A percentile compares a stretch with the other conserved stretches of the same genome.
Conservation (phyloP, 1,284 basidiomycete species). For the Moesziomyces globuligerus region DNA sequence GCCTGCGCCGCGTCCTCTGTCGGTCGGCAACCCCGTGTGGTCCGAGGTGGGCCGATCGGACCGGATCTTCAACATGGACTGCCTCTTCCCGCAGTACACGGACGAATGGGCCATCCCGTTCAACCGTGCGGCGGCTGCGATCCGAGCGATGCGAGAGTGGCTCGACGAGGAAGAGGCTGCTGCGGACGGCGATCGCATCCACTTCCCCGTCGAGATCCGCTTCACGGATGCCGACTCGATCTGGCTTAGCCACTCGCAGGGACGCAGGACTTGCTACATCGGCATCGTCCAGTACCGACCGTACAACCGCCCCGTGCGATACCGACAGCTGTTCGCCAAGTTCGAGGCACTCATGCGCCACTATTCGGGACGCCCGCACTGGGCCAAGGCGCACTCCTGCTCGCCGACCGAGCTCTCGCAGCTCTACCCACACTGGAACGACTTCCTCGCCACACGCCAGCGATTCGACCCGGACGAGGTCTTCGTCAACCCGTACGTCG, state of each 20-base stretch:
- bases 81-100: conserved; percentile 65
- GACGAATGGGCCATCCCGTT: conserved; percentile 89
- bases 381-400: conserved; percentile 92
- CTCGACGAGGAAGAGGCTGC: conserved; percentile 75
- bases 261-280: conserved; percentile 86
- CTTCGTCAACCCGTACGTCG: conserved; percentile 73
- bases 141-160: conserved; percentile 81
- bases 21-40: conserved; percentile 28
- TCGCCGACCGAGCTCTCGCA: conserved; percentile 75
- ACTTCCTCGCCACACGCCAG: conserved; percentile 78
- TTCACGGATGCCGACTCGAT: conserved; percentile 90
- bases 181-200: conserved; percentile 80
- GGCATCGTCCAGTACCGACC: conserved; percentile 96
- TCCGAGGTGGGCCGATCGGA: conserved; percentile 57
- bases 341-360: conserved; percentile 81
- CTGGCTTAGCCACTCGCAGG: conserved; percentile 88
- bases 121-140: conserved; percentile 72
- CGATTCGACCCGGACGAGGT: conserved; percentile 82
- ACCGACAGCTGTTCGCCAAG: conserved; percentile 79
- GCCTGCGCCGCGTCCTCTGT: conserved; percentile 30
- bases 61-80: conserved; percentile 66
- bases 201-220: conserved; percentile 93
- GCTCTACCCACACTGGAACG: conserved; percentile 84
- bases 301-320: conserved; percentile 87
- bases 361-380: conserved; percentile 89